Conservation (phyloP, 306 rosid species). For the Corylus americana region DNA sequence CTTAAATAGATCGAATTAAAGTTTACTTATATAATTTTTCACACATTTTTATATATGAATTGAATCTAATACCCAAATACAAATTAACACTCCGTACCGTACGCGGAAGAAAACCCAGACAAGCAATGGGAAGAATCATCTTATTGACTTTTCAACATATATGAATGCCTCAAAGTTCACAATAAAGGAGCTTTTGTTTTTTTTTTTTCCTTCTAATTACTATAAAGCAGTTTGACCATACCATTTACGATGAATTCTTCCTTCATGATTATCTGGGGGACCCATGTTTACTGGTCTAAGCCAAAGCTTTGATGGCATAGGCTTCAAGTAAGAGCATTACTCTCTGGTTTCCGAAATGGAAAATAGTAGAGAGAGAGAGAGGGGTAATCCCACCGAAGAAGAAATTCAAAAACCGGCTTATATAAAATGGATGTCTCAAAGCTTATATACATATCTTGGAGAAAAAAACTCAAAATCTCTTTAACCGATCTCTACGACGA, state of each 20-base stretch:
- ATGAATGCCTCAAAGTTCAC: not conserved
- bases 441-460: no score
- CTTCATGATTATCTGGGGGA: conserved; percentile 12
- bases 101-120: not conserved
- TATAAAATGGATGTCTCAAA: no score
- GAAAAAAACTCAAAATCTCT: no score
- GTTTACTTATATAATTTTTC: no score
- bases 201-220: no score
- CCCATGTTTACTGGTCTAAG: conserved; percentile 14
- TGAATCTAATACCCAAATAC: no score
- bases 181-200: not conserved
- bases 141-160: conserved; percentile 15
- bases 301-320: conserved; percentile 17
- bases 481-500: no score
- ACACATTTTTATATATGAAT: no score
- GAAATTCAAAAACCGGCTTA: not conserved
- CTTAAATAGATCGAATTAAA: no score
- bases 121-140: conserved; percentile 1
- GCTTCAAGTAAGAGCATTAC: conserved; percentile 13
- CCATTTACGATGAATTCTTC: not conserved
- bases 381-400: conserved; percentile 13
- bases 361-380: no score
- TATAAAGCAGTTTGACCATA: conserved; percentile 5
- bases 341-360: not conserved
- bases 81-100: not conserved